phyloP scores from a whole-genome alignment of 805 yeast species.

The Torulaspora quercuum region DNA sequence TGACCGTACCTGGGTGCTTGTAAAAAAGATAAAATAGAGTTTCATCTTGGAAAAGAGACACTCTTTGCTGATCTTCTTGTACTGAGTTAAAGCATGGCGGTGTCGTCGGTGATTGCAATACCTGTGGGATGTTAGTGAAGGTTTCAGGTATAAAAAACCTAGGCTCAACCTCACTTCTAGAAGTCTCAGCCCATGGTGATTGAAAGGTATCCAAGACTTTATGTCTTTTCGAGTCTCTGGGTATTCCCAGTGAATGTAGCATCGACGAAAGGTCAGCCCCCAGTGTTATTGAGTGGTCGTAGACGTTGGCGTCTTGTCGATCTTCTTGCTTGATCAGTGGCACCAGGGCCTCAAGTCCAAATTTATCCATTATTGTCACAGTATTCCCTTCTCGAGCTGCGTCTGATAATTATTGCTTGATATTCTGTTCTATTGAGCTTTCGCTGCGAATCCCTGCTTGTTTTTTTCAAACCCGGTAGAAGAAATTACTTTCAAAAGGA shows the following conservation, averaged over 20 bases:
- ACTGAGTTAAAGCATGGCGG: constrained; percentile 37
- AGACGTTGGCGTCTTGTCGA: constrained; percentile 21
- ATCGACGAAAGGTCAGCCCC: constrained; percentile 37
- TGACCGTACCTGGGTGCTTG: constrained; percentile 85
- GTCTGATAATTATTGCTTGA: too few relatives aligned
- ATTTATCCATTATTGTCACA: constrained; percentile 35
- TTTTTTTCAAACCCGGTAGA: too few relatives aligned
- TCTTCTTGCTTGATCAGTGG: constrained; percentile 34
- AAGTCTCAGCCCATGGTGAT: constrained; percentile 94
- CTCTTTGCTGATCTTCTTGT: constrained; percentile 43
- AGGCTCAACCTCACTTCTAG: constrained; percentile 88
- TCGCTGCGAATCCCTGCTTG: too few relatives aligned
- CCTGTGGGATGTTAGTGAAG: constrained; percentile 40
- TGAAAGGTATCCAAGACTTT: constrained; percentile 54
- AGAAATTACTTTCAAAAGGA: too few relatives aligned
- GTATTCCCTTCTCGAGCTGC: too few relatives aligned
- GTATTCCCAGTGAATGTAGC: constrained; percentile 35
- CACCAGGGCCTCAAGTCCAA: constrained; percentile 33
- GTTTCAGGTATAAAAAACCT: constrained; percentile 61
- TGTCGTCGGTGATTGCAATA: constrained; percentile 29
- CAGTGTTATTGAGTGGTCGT: constrained; percentile 35
- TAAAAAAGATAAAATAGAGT: constrained; percentile 91
- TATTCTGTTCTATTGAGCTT: too few relatives aligned
- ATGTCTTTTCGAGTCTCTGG: constrained; percentile 24
- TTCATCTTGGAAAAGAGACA: constrained; percentile 75